phyloP scores from a whole-genome alignment of 495 filamentous ascomycete species.

The Aspergillus coremiiformis region DNA sequence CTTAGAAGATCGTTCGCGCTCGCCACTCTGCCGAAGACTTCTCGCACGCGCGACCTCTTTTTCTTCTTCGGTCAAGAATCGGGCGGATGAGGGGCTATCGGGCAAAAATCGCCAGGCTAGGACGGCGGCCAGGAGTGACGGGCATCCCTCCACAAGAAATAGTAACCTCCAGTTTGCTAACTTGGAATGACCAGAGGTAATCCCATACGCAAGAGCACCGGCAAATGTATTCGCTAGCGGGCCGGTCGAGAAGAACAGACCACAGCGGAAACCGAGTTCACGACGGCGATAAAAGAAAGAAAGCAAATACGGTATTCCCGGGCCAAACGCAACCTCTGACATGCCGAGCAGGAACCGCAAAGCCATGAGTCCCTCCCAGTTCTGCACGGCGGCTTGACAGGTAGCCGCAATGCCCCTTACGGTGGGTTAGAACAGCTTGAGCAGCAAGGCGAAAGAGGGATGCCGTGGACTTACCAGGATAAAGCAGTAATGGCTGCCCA shows the following conservation, averaged over 20 bases:
- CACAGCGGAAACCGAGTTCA: constrained; percentile 69
- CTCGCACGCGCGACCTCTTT: constrained; percentile 59
- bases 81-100: constrained; percentile 60
- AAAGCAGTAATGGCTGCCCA: constrained; percentile 44
- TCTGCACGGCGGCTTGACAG: constrained; percentile 52
- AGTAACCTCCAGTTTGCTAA: constrained; percentile 73
- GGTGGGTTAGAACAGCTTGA: neutral
- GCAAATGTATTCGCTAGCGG: constrained; percentile 80
- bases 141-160: constrained; percentile 78
- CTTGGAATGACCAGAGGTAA: constrained; percentile 59
- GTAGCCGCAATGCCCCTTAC: constrained; percentile 50
- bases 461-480: constrained; percentile 31
- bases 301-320: constrained; percentile 63
- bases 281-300: constrained; percentile 79
- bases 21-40: constrained; percentile 55
- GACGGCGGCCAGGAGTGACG: constrained; percentile 57
- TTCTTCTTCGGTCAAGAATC: constrained; percentile 65
- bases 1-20: constrained; percentile 42
- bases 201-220: constrained; percentile 74
- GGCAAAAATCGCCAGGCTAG: constrained; percentile 64
- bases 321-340: constrained; percentile 61
- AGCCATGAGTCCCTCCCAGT: constrained; percentile 59
- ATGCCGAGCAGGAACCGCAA: constrained; percentile 60
- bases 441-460: neutral
- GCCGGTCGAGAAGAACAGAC: constrained; percentile 69